phyloP scores from a whole-genome alignment of 1,284 basidiomycete genomes.

The Cutaneotrichosporon cutaneum region DNA sequence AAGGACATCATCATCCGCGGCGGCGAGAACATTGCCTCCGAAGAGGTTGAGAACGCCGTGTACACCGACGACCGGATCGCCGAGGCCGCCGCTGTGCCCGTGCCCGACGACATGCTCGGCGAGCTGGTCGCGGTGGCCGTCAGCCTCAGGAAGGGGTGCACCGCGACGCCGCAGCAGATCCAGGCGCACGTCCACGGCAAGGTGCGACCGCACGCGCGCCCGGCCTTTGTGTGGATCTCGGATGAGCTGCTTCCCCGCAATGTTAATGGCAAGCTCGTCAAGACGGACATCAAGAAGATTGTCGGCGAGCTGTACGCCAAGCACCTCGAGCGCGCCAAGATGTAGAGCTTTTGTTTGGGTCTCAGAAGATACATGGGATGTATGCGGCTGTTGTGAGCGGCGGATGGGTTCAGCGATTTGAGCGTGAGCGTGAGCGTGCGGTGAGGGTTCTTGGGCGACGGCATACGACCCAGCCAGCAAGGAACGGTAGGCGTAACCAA shows the following conservation, averaged over 20 bases:
- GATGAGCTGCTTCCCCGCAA: slow-evolving; percentile 15
- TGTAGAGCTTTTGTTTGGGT: not conserved
- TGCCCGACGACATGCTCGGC: slow-evolving; percentile 39
- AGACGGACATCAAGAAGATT: slow-evolving; percentile 19
- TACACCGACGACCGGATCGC: slow-evolving; percentile 34
- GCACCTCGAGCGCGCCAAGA: slow-evolving; percentile 14
- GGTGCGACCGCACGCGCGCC: slow-evolving; percentile 20
- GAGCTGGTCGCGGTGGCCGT: slow-evolving; percentile 44
- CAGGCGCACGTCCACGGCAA: slow-evolving; percentile 4
- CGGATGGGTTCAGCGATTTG: too few relatives aligned
- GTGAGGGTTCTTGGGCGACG: too few relatives aligned
- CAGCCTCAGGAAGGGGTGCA: slow-evolving; percentile 24
- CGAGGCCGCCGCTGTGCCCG: slow-evolving; percentile 42
- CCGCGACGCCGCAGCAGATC: slow-evolving; percentile 10
- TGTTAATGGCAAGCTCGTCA: slow-evolving; percentile 22
- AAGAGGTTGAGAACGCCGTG: slow-evolving; percentile 46
- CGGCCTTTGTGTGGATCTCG: slow-evolving; percentile 13
- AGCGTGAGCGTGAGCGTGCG: too few relatives aligned
- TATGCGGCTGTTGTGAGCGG: too few relatives aligned
- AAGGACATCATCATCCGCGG: slow-evolving; percentile 50
- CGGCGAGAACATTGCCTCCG: slow-evolving; percentile 46
- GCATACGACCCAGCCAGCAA: too few relatives aligned
- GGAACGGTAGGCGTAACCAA: too few relatives aligned
- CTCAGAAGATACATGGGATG: too few relatives aligned
- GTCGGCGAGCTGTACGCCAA: slow-evolving; percentile 16